phyloP scores from a whole-genome alignment of 176 grass and related monocot genomes.

The Bolboschoenus planiculmis region DNA sequence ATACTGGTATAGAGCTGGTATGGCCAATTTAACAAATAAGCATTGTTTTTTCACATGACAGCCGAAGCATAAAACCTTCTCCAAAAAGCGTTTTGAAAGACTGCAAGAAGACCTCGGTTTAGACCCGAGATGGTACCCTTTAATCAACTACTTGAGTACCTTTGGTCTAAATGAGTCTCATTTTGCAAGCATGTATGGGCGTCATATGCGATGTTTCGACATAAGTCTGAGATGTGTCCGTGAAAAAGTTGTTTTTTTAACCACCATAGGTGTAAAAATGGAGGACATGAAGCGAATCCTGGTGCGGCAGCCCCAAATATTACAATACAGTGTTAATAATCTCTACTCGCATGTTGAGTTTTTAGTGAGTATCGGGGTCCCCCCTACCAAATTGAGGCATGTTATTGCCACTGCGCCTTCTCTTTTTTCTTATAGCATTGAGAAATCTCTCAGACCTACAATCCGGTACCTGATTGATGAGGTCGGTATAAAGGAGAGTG shows the following conservation, averaged over 20 bases:
- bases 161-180: constrained; percentile 81
- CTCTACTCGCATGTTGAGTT: constrained; percentile 84
- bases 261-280: constrained; percentile 70
- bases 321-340: constrained; percentile 78
- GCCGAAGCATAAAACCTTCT: constrained; percentile 67
- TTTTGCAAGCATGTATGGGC: constrained; percentile 75
- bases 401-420: constrained; percentile 74
- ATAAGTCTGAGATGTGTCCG: constrained; percentile 63
- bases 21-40: not conserved
- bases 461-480: constrained; percentile 82
- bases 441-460: constrained; percentile 81
- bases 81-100: constrained; percentile 52
- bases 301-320: constrained; percentile 84
- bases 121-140: constrained; percentile 78
- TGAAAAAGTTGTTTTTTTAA: constrained; percentile 76
- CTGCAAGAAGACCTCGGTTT: constrained; percentile 80
- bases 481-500: constrained; percentile 67
- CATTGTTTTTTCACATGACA: constrained; percentile 23
- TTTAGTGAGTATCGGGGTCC: constrained; percentile 60
- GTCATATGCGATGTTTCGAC: constrained; percentile 81
- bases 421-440: constrained; percentile 83
- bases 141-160: constrained; percentile 87
- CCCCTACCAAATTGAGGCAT: constrained; percentile 52
- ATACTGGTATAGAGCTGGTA: not conserved
- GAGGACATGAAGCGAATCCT: constrained; percentile 85